Evolutionary conservation across 768 basidiomycete species (phyloP).

Genomic region (Lactifluus subvellereus): DNA sequence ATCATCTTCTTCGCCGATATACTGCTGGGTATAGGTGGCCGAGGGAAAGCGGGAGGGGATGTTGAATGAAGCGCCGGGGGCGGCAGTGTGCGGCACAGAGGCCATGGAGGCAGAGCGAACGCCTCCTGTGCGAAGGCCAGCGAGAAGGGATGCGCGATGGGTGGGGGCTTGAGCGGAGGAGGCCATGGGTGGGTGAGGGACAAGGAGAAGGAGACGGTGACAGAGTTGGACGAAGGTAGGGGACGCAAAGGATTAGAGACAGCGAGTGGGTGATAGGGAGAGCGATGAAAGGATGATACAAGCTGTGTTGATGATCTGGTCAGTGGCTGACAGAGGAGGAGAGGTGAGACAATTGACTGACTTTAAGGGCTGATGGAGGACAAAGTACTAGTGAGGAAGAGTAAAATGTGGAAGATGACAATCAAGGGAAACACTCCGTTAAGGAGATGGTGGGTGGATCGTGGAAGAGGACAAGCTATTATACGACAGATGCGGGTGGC

Average conservation of each 20-base stretch:
- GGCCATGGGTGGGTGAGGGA: slow-evolving; percentile 34
- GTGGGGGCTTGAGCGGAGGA: slow-evolving; percentile 41
- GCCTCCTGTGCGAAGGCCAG: slow-evolving; percentile 85
- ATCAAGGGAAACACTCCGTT: slow-evolving; percentile 12
- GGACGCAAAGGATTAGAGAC: slow-evolving; percentile 24
- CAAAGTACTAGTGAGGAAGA: slow-evolving; percentile 18
- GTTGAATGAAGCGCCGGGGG: slow-evolving; percentile 57
- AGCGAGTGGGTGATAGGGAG: slow-evolving; percentile 22
- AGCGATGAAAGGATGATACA: slow-evolving; percentile 30
- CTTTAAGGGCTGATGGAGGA: slow-evolving; percentile 11
- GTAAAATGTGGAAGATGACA: slow-evolving; percentile 22
- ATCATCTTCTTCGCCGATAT: slow-evolving; percentile 54
- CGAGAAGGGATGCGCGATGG: slow-evolving; percentile 75
- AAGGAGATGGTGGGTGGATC: slow-evolving; percentile 17
- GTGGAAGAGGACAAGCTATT: slow-evolving; percentile 18
- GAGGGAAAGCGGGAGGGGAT: slow-evolving; percentile 47
- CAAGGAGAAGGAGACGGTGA: slow-evolving; percentile 23
- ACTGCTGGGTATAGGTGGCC: slow-evolving; percentile 37
- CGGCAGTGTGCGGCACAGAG: slow-evolving; percentile 61
- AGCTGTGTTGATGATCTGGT: slow-evolving; percentile 26
- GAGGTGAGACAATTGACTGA: background rate
- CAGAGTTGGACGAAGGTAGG: slow-evolving; percentile 20
- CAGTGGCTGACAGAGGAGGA: slow-evolving; percentile 17
- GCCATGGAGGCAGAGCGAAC: slow-evolving; percentile 61
- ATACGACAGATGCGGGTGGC: slow-evolving; percentile 20